Evolutionary conservation across 805 yeast species (phyloP).

Genomic region (Cyberlindnera japonica): DNA sequence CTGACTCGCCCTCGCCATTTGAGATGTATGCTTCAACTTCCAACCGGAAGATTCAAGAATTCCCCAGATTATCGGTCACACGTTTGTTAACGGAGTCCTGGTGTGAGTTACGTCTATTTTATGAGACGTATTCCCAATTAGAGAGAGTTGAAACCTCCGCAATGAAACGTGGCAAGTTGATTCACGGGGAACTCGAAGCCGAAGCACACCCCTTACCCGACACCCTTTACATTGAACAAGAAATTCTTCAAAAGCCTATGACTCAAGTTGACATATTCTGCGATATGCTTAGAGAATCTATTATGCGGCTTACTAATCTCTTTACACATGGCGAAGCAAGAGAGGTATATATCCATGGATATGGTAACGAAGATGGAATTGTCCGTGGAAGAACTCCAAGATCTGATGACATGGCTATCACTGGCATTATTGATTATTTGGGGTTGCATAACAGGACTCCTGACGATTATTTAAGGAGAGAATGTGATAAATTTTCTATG

Average conservation of each 20-base stretch:
- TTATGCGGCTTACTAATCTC: constrained; percentile 39
- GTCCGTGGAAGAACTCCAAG: constrained; percentile 11
- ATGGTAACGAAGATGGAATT: constrained; percentile 15
- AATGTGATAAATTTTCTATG: too few relatives aligned
- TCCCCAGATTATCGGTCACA: constrained; percentile 53
- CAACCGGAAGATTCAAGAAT: constrained; percentile 2
- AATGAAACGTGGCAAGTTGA: constrained; percentile 43
- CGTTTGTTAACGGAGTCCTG: constrained; percentile 53
- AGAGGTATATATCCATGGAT: constrained; percentile 49
- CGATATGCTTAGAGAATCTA: constrained; percentile 39
- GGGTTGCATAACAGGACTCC: too few relatives aligned
- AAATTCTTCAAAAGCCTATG: constrained; percentile 1
- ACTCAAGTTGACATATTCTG: constrained; percentile 24
- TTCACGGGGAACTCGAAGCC: constrained; percentile 47
- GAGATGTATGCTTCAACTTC: constrained; percentile 12
- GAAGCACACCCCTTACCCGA: constrained; percentile 37
- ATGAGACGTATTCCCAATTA: constrained; percentile 46
- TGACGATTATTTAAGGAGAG: too few relatives aligned
- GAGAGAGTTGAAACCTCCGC: constrained; percentile 34
- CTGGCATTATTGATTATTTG: constrained; percentile 63
- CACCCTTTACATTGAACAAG: not conserved
- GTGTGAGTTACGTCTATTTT: constrained; percentile 64
- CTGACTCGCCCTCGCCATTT: constrained; percentile 18
- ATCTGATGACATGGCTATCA: constrained; percentile 41
- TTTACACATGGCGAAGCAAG: constrained; percentile 51